Evolutionary conservation across 768 basidiomycete genomes (phyloP).

Genomic region (Naganishia randhawae): DNA sequence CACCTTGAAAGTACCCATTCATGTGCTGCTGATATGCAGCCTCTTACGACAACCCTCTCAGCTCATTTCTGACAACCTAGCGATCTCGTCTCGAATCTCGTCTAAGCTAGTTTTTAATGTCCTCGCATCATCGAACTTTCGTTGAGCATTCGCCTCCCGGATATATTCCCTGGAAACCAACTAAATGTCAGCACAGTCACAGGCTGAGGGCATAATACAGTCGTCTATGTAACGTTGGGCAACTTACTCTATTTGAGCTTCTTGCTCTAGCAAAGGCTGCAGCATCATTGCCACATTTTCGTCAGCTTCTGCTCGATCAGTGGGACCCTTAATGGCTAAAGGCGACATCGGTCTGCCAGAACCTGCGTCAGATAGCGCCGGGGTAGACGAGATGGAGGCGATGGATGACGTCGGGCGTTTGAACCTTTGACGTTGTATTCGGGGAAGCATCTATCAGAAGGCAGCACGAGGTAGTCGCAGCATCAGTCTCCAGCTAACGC

Average conservation of each 20-base stretch:
- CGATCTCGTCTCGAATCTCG: conserved; percentile 82
- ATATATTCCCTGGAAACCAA: conserved; percentile 60
- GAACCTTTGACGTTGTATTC: conserved; percentile 37
- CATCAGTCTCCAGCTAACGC: not conserved
- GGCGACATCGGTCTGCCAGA: conserved; percentile 32
- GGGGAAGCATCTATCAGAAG: conserved; percentile 39
- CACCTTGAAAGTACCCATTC: not conserved
- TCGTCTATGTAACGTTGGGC: no score
- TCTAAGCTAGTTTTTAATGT: conserved; percentile 71
- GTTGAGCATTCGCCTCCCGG: conserved; percentile 77
- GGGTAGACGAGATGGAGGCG: conserved; percentile 35
- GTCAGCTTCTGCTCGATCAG: conserved; percentile 52
- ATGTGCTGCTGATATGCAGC: not conserved
- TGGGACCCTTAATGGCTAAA: conserved; percentile 14
- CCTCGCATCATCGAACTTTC: conserved; percentile 94
- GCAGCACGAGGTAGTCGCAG: not conserved
- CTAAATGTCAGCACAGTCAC: not conserved
- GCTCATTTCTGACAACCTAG: conserved; percentile 50
- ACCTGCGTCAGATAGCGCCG: conserved; percentile 30
- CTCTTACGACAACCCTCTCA: not conserved
- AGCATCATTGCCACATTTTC: conserved; percentile 67
- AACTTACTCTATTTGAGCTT: conserved; percentile 70
- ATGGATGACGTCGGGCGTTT: conserved; percentile 28
- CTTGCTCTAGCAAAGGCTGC: conserved; percentile 90
- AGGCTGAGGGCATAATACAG: no score